Percentiles rank a stretch among this genome's conserved stretches.
phyloP scores from a whole-genome alignment of 768 basidiomycete genomes.

The Xerocomus spinulosus region DNA sequence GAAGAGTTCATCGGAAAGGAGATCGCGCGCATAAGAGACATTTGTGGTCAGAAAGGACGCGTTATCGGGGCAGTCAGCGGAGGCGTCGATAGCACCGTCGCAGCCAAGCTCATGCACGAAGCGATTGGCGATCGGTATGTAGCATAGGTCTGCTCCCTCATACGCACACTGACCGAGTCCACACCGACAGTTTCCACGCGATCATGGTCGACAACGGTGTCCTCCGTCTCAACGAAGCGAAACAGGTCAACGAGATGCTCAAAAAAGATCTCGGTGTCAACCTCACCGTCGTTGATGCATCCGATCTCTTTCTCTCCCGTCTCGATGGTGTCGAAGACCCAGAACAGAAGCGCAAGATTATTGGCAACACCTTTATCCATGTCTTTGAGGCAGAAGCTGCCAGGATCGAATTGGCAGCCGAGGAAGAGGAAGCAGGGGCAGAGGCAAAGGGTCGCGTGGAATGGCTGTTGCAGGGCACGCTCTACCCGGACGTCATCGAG shows the following conservation, averaged over 20 bases:
- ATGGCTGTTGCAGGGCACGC: constrained; percentile 95
- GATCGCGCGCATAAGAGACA: constrained; percentile 86
- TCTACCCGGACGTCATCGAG: constrained; percentile 99
- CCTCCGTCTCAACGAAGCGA: constrained; percentile 83
- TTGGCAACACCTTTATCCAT: constrained; percentile 98
- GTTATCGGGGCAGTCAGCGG: constrained; percentile 98
- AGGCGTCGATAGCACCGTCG: constrained; percentile 96
- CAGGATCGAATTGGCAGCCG: constrained; percentile 79
- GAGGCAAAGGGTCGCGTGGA: constrained; percentile 88
- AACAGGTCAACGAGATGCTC: constrained; percentile 91
- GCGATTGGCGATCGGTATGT: constrained; percentile 91
- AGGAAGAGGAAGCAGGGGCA: constrained; percentile 66
- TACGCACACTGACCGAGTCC: background rate
- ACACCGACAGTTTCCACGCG: constrained; percentile 77
- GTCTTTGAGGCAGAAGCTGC: constrained; percentile 93
- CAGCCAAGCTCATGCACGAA: constrained; percentile 99
- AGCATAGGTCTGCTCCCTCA: constrained; percentile 7
- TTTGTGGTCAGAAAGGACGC: constrained; percentile 90
- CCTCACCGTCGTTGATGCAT: constrained; percentile 93
- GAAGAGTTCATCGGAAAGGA: constrained; percentile 98
- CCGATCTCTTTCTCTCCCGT: constrained; percentile 84
- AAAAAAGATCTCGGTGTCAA: constrained; percentile 92
- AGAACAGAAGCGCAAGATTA: constrained; percentile 95
- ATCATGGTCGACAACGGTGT: constrained; percentile 99
- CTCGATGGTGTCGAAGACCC: constrained; percentile 94